Evolutionary conservation across 306 rosid genomes (phyloP).

Genomic region (Casuarina equisetifolia): DNA sequence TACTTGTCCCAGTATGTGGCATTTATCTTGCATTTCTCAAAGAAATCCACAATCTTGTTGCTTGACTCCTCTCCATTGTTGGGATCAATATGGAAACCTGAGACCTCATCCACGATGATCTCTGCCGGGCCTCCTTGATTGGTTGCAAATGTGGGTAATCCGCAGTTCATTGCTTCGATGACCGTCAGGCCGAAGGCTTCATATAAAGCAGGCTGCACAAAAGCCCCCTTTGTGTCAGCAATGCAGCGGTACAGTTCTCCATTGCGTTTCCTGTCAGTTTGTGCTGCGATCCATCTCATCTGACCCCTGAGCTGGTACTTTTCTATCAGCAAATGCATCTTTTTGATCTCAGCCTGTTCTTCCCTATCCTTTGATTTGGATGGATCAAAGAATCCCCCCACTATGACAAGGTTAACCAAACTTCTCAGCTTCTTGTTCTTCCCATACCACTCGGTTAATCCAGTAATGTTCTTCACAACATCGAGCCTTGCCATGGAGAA

Average conservation of each 20-base stretch:
- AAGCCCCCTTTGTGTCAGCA: slow-evolving; percentile 86
- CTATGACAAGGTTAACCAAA: slow-evolving; percentile 83
- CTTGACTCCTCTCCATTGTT: slow-evolving; percentile 69
- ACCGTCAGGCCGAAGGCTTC: slow-evolving; percentile 97
- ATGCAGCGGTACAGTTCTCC: slow-evolving; percentile 85
- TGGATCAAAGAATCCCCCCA: slow-evolving; percentile 93
- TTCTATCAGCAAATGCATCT: slow-evolving; percentile 71
- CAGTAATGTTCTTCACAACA: slow-evolving; percentile 76
- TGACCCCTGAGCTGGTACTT: slow-evolving; percentile 75
- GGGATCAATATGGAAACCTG: slow-evolving; percentile 91
- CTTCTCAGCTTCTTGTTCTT: slow-evolving; percentile 67
- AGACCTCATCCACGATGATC: slow-evolving; percentile 78
- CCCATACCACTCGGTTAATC: slow-evolving; percentile 81
- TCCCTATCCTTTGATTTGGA: slow-evolving; percentile 91
- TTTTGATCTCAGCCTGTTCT: slow-evolving; percentile 73
- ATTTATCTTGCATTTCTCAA: slow-evolving; percentile 68
- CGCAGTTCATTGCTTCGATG: slow-evolving; percentile 98
- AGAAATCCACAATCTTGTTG: slow-evolving; percentile 72
- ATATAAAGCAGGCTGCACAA: slow-evolving; percentile 90
- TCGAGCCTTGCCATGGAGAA: slow-evolving; percentile 96
- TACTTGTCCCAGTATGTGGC: slow-evolving; percentile 53
- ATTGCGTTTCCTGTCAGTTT: slow-evolving; percentile 65
- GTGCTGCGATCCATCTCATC: slow-evolving; percentile 96
- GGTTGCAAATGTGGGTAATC: slow-evolving; percentile 92
- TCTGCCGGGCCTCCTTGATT: slow-evolving; percentile 98